Evolutionary conservation across 2,329 filamentous ascomycete genomes (phyloP), one percentile per base, ranked within the genome.

Genomic region (Pseudogymnoascus sp.): DNA sequence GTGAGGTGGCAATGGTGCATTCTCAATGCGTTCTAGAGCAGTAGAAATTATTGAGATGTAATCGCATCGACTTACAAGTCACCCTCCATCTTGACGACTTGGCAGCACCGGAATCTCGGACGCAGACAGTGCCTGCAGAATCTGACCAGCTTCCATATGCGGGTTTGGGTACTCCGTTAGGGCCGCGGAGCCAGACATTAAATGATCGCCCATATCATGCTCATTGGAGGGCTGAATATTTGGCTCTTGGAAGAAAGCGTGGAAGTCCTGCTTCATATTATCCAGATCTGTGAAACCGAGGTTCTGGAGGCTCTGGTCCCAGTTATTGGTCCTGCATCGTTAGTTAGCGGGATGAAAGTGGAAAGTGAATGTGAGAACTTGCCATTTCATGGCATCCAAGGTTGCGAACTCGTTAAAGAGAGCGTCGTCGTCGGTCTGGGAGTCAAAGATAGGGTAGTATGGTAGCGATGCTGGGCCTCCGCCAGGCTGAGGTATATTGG

Each of bases 331-430:
- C 72, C 72, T 73, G 16, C 36, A 1, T 51, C 5, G 21, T 11
- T 31, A 65, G 72, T 64, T 73, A 67, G 62, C 11, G 28, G 16
- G 37, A 14, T n/a, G 14, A 16, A 41, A 5, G 8, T 31, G 34
- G 28, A 16, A 16, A 4, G 4, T 28, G 21, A 8, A n/a, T 43
- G 19, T 54, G 8, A 6, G 28, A 25, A 67, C 73, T 67, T 67
- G 77, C 77, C 77, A 78, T 68, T 84, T 79, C 21, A 78, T 78
- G 3, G 79, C 81, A 69, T 85, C 83, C 34, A 85, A 74, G 7
- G 82, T 82, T 2, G 82, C 82, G 36, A 86, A 73, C 67, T 85
- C 83, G 61, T 85, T 83, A 66, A 85, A 85, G 62, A 84, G 77
- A 13, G 79, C 80, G 66, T 83, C 81, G 4, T 67, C 68, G 31